Base-by-base conservation (phyloP, 345 rosid species). In the Garcia nutans region DNA sequence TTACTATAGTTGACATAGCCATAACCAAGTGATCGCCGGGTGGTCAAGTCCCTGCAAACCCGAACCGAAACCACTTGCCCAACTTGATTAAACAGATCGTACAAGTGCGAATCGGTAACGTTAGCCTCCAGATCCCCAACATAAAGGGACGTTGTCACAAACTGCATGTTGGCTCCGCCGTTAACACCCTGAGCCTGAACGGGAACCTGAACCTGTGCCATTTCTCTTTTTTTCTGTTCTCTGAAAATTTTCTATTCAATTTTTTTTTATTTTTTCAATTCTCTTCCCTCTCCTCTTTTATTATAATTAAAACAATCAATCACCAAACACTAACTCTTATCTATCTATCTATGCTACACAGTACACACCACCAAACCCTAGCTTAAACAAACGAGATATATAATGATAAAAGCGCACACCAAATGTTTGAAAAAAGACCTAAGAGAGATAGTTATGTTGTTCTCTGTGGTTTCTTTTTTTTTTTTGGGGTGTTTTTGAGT, bases 101-200 rank as follows among this genome's bases (percentile, higher is more conserved):
- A 95, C 68, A 95, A 85, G 84, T 93, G 97, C 13, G 96, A 83
- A 64, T 93, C 99, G 2, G 93, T 88, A 71, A 91, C 93, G 28
- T 82, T 95, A 1, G 55, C 33, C 63, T 95, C 97, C 86, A 95
- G 87, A 89, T 95, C 97, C 61, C 99, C 97, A 10, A 95, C 97
- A 66, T 92, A 95, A 44, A 95, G 94, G 78, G 97, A 95, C 22
- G 93, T 95, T 73, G 96, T 84, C 52, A 77, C 88, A 26, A 85
- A 87, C 76, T 89, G 97, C 26, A 74, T 74, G 67, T 76, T 68
- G 62, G 66, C 84, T 16, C 82, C 77, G 64, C 90, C 92, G 79
- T 76, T 75, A 37, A 82, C 89, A 67, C 84, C 82, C 79, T 82
- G 91, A 65, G 74, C 77, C 77, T 87, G 98, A 71, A 84, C 86